Base-by-base conservation (phyloP, 1,284 basidiomycete genomes). In the Puccinia triticina region DNA sequence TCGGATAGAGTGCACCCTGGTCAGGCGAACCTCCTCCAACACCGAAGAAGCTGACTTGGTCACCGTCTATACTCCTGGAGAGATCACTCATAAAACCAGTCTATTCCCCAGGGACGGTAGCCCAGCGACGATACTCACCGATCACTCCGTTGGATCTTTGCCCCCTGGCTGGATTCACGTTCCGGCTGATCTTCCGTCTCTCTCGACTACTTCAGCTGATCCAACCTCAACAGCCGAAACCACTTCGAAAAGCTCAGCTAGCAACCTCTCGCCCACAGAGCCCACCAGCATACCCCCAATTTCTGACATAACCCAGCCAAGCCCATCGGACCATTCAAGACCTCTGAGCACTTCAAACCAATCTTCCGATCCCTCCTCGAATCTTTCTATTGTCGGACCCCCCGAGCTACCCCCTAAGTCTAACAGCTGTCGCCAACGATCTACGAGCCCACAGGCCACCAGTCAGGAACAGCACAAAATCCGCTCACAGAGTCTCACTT, bases 1-100 rank as follows among this genome's bases (percentile, higher is more conserved):
- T 83, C 85, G 87, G 55, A 87, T 87, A 83, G 87, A 87, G 66
- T 87, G 87, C 84, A 76, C 72, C 32, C 26, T 76, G 12, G 48
- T 76, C 55, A 76, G 64, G 46, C 43, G 61, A 37, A 55, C 43
- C 11, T 21, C 37, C 43, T 50, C 69, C 23, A 73, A 48, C 59
- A 5, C 26, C 29, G 72, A 76, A 57, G 34, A 46, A 48, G 80
- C 80, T 57, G 72, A 82, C 48, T 53, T 82, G 12, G 71, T 82
- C 18, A 76, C 80, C 40, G 80, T 82, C 43, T 75, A 74, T 29
- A 82, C 80, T 69, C 80, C 80, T 26, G 64, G 71, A 66, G 71
- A 50, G 50, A 57, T 75, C 64, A 66, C 80, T n/a, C 55, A 75
- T 26, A 76, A 76, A 43, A 82, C 64, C 26, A 74, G 69, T 32